These are phyloP conservation scores for Trichoderma aggressivum DNA, from an alignment of 2,329 filamentous ascomycete genomes.

Conservation along the genomic window DNA sequence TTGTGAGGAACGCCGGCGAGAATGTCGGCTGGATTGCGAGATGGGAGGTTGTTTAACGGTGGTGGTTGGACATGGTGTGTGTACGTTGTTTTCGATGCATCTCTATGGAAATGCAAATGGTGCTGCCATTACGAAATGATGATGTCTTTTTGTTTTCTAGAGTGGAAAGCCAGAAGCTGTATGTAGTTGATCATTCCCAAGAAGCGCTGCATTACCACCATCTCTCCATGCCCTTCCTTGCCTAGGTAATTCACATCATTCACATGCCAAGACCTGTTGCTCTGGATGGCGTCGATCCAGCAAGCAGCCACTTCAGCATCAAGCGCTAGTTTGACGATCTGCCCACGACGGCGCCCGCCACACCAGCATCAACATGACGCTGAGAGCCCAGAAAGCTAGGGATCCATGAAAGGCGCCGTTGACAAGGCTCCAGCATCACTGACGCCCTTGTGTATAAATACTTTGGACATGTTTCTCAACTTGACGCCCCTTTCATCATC, in stretches of 20 bases:
- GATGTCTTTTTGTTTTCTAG: background rate
- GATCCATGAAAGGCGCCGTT: constrained; percentile 16
- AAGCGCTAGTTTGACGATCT: background rate
- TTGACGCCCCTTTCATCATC: background rate
- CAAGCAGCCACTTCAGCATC: background rate
- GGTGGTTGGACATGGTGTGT: no score
- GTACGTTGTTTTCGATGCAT: no score
- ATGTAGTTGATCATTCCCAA: background rate
- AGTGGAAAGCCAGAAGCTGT: background rate
- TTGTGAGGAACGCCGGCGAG: constrained; percentile 79
- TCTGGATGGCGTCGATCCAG: background rate
- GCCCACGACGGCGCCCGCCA: background rate
- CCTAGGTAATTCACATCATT: no score
- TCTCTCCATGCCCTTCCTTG: background rate
- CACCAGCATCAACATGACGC: constrained; percentile 8
- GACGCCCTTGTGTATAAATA: background rate
- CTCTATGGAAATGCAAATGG: background rate
- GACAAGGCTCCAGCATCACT: constrained; percentile 1
- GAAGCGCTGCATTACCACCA: background rate
- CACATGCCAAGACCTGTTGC: background rate
- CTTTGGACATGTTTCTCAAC: background rate
- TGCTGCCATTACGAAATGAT: background rate
- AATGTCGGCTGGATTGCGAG: constrained; percentile 71
- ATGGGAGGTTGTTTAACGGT: constrained; percentile 63
- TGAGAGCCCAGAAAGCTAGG: background rate